phyloP scores from a whole-genome alignment of 2,329 filamentous ascomycete genomes.

The Metarhizium humberi region DNA sequence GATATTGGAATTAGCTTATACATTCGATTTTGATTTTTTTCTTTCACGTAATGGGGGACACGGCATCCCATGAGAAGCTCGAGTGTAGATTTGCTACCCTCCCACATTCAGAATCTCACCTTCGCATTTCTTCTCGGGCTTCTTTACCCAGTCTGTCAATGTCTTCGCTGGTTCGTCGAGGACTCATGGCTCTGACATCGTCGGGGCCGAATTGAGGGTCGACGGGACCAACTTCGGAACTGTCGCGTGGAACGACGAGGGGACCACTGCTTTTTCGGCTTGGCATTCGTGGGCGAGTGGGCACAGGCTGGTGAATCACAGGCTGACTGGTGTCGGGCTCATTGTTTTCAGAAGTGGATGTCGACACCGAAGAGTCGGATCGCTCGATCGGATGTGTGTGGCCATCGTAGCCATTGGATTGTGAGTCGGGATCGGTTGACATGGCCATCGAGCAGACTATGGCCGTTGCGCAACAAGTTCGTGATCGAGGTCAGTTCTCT shows the following conservation, averaged over 20 bases:
- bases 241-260: constrained; percentile 72
- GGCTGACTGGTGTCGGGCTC: constrained; percentile 37
- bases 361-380: constrained; percentile 26
- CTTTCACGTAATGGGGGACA: too few species aligned
- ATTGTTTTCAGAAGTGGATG: constrained; percentile 24
- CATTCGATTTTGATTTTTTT: too few species aligned
- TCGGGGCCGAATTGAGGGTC: constrained; percentile 73
- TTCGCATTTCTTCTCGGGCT: constrained; percentile 57
- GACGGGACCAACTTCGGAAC: constrained; percentile 60
- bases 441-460: constrained; percentile 5
- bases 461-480: neutral
- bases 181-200: constrained; percentile 92
- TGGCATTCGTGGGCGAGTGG: constrained; percentile 56
- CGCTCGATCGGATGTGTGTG: constrained; percentile 26
- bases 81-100: neutral
- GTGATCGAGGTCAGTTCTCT: neutral
- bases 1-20: constrained; percentile 5
- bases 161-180: constrained; percentile 81
- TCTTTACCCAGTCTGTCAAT: constrained; percentile 80
- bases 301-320: constrained; percentile 40
- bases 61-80: neutral
- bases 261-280: constrained; percentile 74
- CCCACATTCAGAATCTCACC: constrained; percentile 28
- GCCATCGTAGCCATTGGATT: constrained; percentile 13
- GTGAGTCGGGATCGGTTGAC: constrained; percentile 15